phyloP scores from a whole-genome alignment of 495 filamentous ascomycete genomes.

The Penicillium argentinense region DNA sequence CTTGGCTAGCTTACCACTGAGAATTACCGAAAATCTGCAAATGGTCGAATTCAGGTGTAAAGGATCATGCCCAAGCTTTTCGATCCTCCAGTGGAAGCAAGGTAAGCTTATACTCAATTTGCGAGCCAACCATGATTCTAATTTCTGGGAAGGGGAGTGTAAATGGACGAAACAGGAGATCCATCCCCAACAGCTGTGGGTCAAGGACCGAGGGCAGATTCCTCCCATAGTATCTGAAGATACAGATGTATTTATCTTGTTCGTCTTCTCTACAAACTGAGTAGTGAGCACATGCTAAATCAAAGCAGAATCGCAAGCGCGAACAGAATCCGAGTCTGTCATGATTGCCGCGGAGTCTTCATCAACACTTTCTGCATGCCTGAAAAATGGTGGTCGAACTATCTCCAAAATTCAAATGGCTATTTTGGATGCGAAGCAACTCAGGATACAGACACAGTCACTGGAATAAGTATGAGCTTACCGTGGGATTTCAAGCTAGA shows the following conservation, averaged over 20 bases:
- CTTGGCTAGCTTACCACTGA: too few species aligned
- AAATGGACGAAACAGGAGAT: neutral
- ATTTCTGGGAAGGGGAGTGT: neutral
- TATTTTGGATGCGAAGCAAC: conserved; percentile 20
- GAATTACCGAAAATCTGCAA: too few species aligned
- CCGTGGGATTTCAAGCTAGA: neutral
- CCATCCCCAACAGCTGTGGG: neutral
- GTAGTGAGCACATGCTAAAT: neutral
- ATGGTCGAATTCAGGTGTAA: neutral
- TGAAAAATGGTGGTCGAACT: conserved; percentile 1
- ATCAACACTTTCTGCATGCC: conserved; percentile 2
- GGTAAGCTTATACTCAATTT: neutral
- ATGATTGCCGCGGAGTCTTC: conserved; percentile 1
- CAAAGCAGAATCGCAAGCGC: conserved; percentile 4
- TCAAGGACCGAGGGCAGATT: neutral
- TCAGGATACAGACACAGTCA: neutral
- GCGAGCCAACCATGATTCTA: neutral
- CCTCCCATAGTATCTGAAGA: neutral
- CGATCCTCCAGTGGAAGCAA: neutral
- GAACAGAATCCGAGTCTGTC: neutral
- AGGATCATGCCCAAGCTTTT: neutral
- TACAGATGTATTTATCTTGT: conserved; percentile 5
- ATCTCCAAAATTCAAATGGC: conserved; percentile 11
- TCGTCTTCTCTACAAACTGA: neutral
- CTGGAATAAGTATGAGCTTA: conserved; percentile 17